phyloP scores from a whole-genome alignment of 805 yeast genomes.

The Diddensiella santjacobensis region DNA sequence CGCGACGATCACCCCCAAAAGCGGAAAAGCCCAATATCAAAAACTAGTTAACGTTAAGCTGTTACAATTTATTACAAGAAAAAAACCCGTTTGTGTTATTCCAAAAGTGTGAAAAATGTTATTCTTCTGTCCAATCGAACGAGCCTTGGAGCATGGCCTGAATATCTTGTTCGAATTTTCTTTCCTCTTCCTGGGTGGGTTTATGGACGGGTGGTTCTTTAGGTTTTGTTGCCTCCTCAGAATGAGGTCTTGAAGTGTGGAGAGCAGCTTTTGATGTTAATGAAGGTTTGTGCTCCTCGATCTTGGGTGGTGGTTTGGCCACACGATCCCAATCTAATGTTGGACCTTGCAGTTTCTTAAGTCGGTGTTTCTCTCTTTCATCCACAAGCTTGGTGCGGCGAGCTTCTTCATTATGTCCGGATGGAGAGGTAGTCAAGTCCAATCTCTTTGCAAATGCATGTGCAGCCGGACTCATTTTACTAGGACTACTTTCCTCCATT shows the following conservation, averaged over 20 bases:
- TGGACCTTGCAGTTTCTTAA: constrained; percentile 9
- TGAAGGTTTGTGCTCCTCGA: background rate
- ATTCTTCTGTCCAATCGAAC: constrained; percentile 15
- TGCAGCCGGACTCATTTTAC: background rate
- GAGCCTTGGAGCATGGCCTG: constrained; percentile 3
- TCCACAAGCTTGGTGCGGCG: background rate
- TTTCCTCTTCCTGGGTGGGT: constrained; percentile 1
- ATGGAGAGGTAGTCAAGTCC: background rate
- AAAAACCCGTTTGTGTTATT: too few species aligned
- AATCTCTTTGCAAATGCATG: background rate
- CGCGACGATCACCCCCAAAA: too few species aligned
- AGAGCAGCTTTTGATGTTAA: background rate
- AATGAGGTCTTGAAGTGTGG: background rate
- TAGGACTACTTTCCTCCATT: background rate
- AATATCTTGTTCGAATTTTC: constrained; percentile 7
- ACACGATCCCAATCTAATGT: constrained; percentile 11
- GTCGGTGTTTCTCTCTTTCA: constrained; percentile 11
- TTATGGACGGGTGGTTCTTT: background rate
- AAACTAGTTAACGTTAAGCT: background rate
- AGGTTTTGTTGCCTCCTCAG: background rate
- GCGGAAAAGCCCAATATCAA: too few species aligned
- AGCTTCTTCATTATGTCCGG: background rate
- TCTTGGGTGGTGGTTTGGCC: background rate
- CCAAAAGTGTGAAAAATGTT: too few species aligned
- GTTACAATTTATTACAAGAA: background rate